phyloP scores from a whole-genome alignment of 2,329 filamentous ascomycete species.

The Arthrobotrys sphaeroides region DNA sequence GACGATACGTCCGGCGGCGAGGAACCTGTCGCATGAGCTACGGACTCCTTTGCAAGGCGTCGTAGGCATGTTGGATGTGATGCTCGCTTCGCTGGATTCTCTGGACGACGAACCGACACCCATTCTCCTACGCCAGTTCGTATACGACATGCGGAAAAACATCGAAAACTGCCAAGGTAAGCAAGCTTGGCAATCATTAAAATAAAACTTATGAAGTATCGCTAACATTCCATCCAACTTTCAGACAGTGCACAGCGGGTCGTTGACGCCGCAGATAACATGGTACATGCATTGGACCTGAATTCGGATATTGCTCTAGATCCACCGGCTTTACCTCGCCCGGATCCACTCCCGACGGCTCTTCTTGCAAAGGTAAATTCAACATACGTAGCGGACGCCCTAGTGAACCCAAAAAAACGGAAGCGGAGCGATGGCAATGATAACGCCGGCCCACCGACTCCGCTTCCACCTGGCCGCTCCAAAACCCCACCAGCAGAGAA shows the following conservation, averaged over 20 bases:
- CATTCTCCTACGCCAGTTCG: slow-evolving; percentile 65
- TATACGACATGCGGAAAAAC: slow-evolving; percentile 72
- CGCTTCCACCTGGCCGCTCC: slow-evolving; percentile 62
- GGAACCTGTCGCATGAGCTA: slow-evolving; percentile 76
- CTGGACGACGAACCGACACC: slow-evolving; percentile 40
- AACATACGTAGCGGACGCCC: background rate
- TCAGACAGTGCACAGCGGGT: slow-evolving; percentile 75
- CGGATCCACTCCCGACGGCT: slow-evolving; percentile 46
- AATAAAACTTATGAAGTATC: slow-evolving; percentile 12
- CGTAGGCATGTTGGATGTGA: slow-evolving; percentile 79
- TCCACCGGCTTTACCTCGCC: slow-evolving; percentile 61
- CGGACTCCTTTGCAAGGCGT: slow-evolving; percentile 80
- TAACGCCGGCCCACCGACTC: slow-evolving; percentile 41
- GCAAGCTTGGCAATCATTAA: slow-evolving; percentile 52
- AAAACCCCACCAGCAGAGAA: slow-evolving; percentile 45
- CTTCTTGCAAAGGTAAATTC: slow-evolving; percentile 29
- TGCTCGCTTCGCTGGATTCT: slow-evolving; percentile 69
- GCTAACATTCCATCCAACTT: slow-evolving; percentile 27
- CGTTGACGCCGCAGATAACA: slow-evolving; percentile 78
- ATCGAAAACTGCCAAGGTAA: slow-evolving; percentile 76
- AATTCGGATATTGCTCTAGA: slow-evolving; percentile 77
- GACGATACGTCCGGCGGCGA: slow-evolving; percentile 76
- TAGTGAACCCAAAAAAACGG: slow-evolving; percentile 47
- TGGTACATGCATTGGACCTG: slow-evolving; percentile 78
- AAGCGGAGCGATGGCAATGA: slow-evolving; percentile 49